A percentile compares a stretch with the other conserved stretches of the same genome.
Evolutionary conservation across 208 protist species (phyloP).

Genomic region (Leishmania tropica): DNA sequence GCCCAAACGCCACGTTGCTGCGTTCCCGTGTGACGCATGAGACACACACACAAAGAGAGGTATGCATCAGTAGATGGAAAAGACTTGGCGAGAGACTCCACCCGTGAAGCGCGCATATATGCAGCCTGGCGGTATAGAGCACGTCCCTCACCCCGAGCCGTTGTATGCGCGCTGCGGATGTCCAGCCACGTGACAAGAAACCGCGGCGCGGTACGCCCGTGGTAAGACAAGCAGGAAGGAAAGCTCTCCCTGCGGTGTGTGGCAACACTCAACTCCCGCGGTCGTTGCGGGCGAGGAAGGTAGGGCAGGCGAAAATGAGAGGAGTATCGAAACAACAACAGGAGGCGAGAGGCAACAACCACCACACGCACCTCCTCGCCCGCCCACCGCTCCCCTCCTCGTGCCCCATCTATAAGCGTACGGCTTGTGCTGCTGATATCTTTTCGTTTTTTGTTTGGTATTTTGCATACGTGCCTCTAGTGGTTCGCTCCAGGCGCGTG

Average conservation of each 20-base stretch:
- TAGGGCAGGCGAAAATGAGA: neutral
- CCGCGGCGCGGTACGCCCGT: neutral
- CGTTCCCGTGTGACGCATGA: neutral
- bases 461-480: neutral
- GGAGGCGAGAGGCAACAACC: neutral
- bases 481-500: neutral
- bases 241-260: neutral
- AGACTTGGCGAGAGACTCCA: neutral
- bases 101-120: neutral
- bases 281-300: neutral
- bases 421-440: neutral
- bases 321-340: no score
- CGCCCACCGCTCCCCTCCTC: neutral
- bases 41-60: neutral
- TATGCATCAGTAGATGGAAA: neutral
- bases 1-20: neutral
- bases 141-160: no score
- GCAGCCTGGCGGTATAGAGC: neutral
- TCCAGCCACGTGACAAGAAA: neutral
- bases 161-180: neutral
- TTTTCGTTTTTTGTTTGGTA: neutral
- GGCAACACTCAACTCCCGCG: neutral
- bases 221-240: neutral
- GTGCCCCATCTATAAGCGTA: neutral
- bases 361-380: neutral